These are phyloP conservation scores for Phytopythium montanum DNA, from an alignment of 352 stramenopile genomes.

Conservation along the genomic window DNA sequence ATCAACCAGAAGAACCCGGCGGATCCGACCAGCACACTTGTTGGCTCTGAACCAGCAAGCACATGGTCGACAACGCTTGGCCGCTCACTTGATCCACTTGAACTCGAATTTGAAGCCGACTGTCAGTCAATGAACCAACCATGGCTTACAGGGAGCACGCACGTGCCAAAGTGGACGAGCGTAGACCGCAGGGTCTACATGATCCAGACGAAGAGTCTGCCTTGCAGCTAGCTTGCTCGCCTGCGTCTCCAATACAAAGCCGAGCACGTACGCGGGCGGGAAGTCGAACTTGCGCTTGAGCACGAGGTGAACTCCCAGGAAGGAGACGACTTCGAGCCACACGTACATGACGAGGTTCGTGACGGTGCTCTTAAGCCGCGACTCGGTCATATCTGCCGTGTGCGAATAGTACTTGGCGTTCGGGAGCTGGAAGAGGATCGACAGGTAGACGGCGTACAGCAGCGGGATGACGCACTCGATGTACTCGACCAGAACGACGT, in stretches of 20 bases:
- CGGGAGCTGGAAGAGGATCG: slow-evolving; percentile 15
- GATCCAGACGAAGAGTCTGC: slow-evolving; percentile 22
- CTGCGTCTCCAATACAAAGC: slow-evolving; percentile 41
- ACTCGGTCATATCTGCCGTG: slow-evolving; percentile 7
- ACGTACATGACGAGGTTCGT: slow-evolving; percentile 13
- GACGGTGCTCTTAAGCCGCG: slow-evolving; percentile 6
- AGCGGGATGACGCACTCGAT: slow-evolving; percentile 25
- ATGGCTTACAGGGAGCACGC: not conserved
- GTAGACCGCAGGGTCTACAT: slow-evolving; percentile 24
- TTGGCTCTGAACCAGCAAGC: too few relatives aligned
- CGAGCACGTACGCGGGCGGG: slow-evolving; percentile 23
- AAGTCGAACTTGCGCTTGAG: slow-evolving; percentile 19
- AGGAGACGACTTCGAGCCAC: slow-evolving; percentile 13
- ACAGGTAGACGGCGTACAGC: slow-evolving; percentile 18
- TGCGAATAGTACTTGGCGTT: slow-evolving; percentile 21
- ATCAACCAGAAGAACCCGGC: too few relatives aligned
- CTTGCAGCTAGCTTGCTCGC: slow-evolving; percentile 10
- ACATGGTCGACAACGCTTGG: too few relatives aligned
- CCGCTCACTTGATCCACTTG: slow-evolving; percentile 4
- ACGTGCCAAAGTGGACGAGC: slow-evolving; percentile 24
- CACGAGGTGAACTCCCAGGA: slow-evolving; percentile 11
- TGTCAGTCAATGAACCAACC: not conserved
- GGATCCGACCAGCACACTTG: not conserved
- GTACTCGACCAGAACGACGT: slow-evolving; percentile 22
- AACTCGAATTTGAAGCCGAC: slow-evolving; percentile 19